Conservation (phyloP, 331 rosid species). For the Pyracantha coccinea region DNA sequence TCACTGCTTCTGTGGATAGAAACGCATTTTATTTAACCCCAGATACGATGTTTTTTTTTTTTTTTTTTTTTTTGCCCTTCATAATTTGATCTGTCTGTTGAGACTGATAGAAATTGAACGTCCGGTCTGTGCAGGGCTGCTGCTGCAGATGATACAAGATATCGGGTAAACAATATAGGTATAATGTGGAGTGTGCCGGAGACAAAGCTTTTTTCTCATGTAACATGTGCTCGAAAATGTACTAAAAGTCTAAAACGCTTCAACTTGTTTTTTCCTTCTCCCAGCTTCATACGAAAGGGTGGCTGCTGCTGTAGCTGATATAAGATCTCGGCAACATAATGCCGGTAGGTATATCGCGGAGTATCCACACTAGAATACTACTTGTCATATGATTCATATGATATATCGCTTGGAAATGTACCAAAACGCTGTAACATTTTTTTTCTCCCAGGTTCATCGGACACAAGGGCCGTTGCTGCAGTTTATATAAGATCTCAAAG, state of each 20-base stretch:
- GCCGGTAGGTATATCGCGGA: no score
- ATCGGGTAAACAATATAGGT: constrained; percentile 60
- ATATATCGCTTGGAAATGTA: no score
- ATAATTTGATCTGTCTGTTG: not conserved
- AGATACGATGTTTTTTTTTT: not conserved
- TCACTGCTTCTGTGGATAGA: not conserved
- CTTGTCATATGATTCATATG: no score
- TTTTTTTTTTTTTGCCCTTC: not conserved
- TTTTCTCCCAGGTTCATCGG: no score
- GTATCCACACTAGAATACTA: no score
- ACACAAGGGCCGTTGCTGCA: constrained; percentile 67
- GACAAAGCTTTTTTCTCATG: not conserved
- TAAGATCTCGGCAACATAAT: no score
- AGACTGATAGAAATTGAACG: not conserved
- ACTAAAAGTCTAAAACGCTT: not conserved
- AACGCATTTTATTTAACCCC: not conserved
- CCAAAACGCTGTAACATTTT: no score
- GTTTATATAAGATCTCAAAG: constrained; percentile 55
- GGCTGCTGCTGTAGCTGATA: constrained; percentile 11
- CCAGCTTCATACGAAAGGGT: constrained; percentile 48
- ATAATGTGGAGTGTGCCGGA: constrained; percentile 3
- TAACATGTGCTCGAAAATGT: not conserved
- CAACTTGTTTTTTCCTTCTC: constrained; percentile 1
- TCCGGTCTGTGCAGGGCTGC: constrained; percentile 57
- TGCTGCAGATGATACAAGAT: constrained; percentile 63